These are phyloP conservation scores for Klebsormidium nitens DNA, from an alignment of 139 green algal species.

Conservation along the genomic window DNA sequence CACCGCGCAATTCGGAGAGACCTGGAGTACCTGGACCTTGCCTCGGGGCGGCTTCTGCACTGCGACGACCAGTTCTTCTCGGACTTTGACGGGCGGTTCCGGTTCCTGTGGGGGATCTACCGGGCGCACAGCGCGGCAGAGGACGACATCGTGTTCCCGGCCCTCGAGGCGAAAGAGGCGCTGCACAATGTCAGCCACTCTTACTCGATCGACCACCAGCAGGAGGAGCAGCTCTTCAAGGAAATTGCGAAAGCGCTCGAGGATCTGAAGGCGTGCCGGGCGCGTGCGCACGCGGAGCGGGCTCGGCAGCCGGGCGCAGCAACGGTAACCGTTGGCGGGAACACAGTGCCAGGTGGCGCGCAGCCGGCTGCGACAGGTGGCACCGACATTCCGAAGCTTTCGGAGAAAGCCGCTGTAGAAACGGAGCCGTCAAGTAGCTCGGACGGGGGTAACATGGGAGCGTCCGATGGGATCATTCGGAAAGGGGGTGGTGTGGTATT, in stretches of 20 bases:
- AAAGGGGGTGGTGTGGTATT: too few relatives aligned
- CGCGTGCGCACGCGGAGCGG: background rate
- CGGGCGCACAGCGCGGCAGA: constrained; percentile 68
- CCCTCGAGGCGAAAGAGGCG: constrained; percentile 88
- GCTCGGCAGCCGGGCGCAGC: background rate
- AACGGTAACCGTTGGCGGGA: too few relatives aligned
- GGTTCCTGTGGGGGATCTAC: constrained; percentile 84
- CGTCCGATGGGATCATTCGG: too few relatives aligned
- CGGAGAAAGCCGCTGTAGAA: too few relatives aligned
- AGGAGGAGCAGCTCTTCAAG: constrained; percentile 84
- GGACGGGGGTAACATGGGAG: too few relatives aligned
- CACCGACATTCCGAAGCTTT: too few relatives aligned
- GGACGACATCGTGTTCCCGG: constrained; percentile 97
- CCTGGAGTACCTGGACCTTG: constrained; percentile 71
- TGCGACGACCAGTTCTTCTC: constrained; percentile 44
- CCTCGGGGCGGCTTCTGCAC: constrained; percentile 44
- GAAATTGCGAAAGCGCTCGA: constrained; percentile 50
- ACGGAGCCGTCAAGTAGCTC: too few relatives aligned
- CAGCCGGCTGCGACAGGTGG: too few relatives aligned
- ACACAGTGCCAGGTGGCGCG: too few relatives aligned
- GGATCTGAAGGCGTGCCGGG: background rate
- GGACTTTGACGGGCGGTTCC: constrained; percentile 80
- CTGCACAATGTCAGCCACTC: constrained; percentile 89
- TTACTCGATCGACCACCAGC: constrained; percentile 93
- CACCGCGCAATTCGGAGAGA: constrained; percentile 71